phyloP scores from a whole-genome alignment of 495 filamentous ascomycete species.

The Penicillium samsonianum region DNA sequence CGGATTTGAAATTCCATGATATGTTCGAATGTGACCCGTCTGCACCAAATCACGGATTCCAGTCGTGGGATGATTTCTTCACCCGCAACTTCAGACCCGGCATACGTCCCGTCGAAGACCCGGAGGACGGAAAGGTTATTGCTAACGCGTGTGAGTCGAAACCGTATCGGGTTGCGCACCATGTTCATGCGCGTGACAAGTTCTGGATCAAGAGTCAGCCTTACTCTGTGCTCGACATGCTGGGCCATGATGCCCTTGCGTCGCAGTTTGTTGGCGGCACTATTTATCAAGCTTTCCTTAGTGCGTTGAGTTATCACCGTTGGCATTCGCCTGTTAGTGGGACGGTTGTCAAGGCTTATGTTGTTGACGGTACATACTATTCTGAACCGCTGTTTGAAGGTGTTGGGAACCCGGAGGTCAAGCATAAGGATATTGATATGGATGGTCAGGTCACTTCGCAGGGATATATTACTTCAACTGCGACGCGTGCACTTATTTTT shows the following conservation, averaged over 20 bases:
- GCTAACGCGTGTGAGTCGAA: slow-evolving; percentile 67
- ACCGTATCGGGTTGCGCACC: slow-evolving; percentile 30
- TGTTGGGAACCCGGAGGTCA: slow-evolving; percentile 38
- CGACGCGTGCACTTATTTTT: slow-evolving; percentile 64
- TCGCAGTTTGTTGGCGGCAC: slow-evolving; percentile 60
- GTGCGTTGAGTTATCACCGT: slow-evolving; percentile 65
- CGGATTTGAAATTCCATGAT: slow-evolving; percentile 55
- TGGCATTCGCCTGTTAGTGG: slow-evolving; percentile 69
- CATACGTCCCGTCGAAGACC: slow-evolving; percentile 59
- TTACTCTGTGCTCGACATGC: slow-evolving; percentile 65
- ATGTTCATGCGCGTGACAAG: slow-evolving; percentile 31
- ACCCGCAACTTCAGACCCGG: slow-evolving; percentile 57
- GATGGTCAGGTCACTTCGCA: slow-evolving; percentile 65
- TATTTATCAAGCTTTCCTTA: slow-evolving; percentile 69
- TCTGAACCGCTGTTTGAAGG: slow-evolving; percentile 60
- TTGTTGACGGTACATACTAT: slow-evolving; percentile 67
- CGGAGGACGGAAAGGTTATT: slow-evolving; percentile 50
- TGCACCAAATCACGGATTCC: slow-evolving; percentile 53
- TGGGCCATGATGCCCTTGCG: slow-evolving; percentile 52
- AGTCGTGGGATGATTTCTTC: slow-evolving; percentile 79
- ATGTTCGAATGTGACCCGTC: slow-evolving; percentile 38
- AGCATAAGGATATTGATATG: slow-evolving; percentile 54
- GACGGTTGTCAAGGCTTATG: slow-evolving; percentile 53
- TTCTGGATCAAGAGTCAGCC: slow-evolving; percentile 75
- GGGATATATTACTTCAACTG: slow-evolving; percentile 58